phyloP scores from a whole-genome alignment of 306 rosid species.

The Cucurbita maxima region DNA sequence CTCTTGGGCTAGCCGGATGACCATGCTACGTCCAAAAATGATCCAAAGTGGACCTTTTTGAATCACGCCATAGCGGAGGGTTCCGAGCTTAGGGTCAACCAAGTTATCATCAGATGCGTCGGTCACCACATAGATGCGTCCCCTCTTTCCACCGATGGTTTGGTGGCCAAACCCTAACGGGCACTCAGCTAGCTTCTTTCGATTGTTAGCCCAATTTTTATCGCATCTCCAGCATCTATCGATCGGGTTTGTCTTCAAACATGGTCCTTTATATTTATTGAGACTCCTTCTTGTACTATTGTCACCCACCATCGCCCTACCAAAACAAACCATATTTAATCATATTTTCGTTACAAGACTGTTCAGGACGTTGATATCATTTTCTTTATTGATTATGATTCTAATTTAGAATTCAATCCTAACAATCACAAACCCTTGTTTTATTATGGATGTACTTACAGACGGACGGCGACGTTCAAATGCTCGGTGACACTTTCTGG shows the following conservation, averaged over 20 bases:
- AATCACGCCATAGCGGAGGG: background rate
- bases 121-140: background rate
- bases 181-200: background rate
- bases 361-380: too few species aligned
- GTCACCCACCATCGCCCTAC: background rate
- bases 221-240: background rate
- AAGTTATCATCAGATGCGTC: background rate
- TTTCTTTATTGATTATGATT: too few species aligned
- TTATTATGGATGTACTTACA: background rate
- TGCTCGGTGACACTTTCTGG: background rate
- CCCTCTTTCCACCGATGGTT: background rate
- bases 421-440: too few species aligned
- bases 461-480: background rate
- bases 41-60: background rate
- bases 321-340: background rate
- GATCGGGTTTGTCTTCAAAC: background rate
- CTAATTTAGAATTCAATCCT: too few species aligned
- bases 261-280: background rate
- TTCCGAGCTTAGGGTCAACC: background rate
- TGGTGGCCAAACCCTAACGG: background rate
- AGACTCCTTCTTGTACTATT: background rate
- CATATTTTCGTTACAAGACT: too few species aligned
- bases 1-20: background rate
- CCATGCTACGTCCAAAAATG: background rate
- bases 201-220: background rate